Base-by-base conservation (phyloP, 306 rosid genomes). In the Ziziphus jujuba region DNA sequence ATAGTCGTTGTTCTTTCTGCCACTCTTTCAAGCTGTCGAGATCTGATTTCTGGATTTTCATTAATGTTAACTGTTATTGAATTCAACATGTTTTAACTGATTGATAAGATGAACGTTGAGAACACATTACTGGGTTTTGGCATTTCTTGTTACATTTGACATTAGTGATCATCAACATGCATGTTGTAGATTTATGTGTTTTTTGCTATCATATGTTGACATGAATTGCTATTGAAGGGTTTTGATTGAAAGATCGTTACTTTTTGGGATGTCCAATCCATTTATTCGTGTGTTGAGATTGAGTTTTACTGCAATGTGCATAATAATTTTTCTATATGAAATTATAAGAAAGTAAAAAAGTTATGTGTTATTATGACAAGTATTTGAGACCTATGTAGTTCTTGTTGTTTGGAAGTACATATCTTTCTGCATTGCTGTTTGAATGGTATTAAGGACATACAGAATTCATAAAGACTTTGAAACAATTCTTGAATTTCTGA, bases 81-180 rank as follows among this genome's bases (percentile, higher is more conserved):
- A 20, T 51, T 44, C 51, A 57, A 56, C 40, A 16, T 80, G 58
- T 28, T 17, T 77, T 49, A 51, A 71, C 50, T 49, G 52, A 9
- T 73, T 72, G 53, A 72, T 78, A 49, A 55, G 81, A 61, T 75
- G 69, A 69, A 59, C 65, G 73, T 80, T 75, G 44, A 56, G 17
- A 64, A 66, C 40, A 61, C 38, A 47, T 70, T 71, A 48, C 25
- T 61, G 14, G 66, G 67, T 71, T 66, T 45, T n/a, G 63, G 36
- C 21, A 7, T 40, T 75, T 48, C 61, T 49, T 28, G 33, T 28
- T 28, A 28, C 4, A 28, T 28, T 2, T 63, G 48, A 48, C 54
- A 20, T 33, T 78, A 38, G 70, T 66, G 23, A 24, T 77, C 35
- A 59, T 56, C 24, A 63, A 57, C 66, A 66, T 72, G 70, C 69